Evolutionary conservation across 352 stramenopile genomes (phyloP).

Genomic region (Pilasporangium apinafurcum): DNA sequence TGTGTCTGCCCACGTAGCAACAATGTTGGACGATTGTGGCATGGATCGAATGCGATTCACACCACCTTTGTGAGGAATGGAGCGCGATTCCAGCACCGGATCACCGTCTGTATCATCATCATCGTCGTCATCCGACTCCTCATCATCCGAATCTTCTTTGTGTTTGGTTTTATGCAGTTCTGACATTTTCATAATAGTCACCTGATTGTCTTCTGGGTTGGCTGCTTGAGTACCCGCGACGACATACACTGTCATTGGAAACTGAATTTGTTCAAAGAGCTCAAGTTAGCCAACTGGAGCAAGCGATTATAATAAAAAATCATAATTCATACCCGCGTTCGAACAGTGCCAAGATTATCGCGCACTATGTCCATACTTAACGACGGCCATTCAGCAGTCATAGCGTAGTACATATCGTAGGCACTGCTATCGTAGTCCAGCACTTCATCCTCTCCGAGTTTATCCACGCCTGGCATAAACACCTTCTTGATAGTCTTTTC

Average conservation of each 20-base stretch:
- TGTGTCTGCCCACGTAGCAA: conserved; percentile 95
- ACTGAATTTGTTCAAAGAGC: conserved; percentile 27
- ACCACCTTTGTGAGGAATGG: conserved; percentile 92
- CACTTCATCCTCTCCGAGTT: conserved; percentile 89
- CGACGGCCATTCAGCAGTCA: conserved; percentile 97
- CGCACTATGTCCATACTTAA: conserved; percentile 97
- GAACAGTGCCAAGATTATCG: conserved; percentile 92
- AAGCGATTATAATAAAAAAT: not conserved
- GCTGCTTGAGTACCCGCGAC: conserved; percentile 96
- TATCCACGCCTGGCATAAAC: conserved; percentile 92
- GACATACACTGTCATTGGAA: conserved; percentile 95
- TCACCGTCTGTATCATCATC: conserved; percentile 95
- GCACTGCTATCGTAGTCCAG: conserved; percentile 98
- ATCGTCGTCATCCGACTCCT: conserved; percentile 74
- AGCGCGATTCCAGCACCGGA: conserved; percentile 93
- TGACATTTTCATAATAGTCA: conserved; percentile 98
- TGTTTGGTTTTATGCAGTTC: conserved; percentile 94
- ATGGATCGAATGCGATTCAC: conserved; percentile 96
- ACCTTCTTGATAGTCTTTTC: conserved; percentile 77
- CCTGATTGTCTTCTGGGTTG: conserved; percentile 91
- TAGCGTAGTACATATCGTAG: conserved; percentile 99
- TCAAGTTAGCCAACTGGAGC: not conserved
- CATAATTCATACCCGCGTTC: conserved; percentile 39
- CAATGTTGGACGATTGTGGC: conserved; percentile 94
- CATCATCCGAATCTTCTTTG: conserved; percentile 64